Base-by-base conservation (phyloP, 2,329 filamentous ascomycete genomes). In the Xylariaceae sp. region DNA sequence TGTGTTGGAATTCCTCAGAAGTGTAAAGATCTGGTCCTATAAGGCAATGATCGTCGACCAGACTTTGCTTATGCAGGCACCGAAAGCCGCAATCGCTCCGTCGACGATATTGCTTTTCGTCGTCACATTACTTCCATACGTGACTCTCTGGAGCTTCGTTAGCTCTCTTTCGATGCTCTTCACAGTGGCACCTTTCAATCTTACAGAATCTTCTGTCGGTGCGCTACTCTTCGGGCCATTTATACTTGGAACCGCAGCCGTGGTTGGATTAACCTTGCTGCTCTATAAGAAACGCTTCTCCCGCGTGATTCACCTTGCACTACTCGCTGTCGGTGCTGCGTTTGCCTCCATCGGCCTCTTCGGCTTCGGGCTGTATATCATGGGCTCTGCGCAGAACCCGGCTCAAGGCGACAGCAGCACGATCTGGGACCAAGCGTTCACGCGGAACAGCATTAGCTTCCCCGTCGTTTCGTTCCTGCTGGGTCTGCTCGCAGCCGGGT, bases 11-110 rank as follows among this genome's bases (percentile, higher is more conserved):
- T 80, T 79, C 53, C 60, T 80, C 35, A 50, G 60, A 23, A 70
- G 70, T 37, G 70, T 80, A 59, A 72, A 70, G 52, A 73, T 73
- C 0, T 63, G 68, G 23, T 71, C 72, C 0, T 80, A 76, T 54
- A 58, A 55, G 32, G 69, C 70, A 3, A 48, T 55, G 1, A 48
- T 61, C 6, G 53, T 70, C 27, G 64, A 72, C 52, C 15, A 64
- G 2, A 43, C 60, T 0, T 64, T 70, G 2, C 63, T 77, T 13
- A 65, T 80, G n/a, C 77, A 82, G 49, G 73, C 72, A 0, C 72
- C 78, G 0, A 74, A 78, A 5, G 79, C 80, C 6, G 67, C 80
- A 45, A 58, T 72, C 11, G 77, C 81, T 0, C 81, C 81, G 1
- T 81, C 79, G 0, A 78, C 78, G 0, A 47, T 73, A 11, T 70